Percentiles rank a stretch among this genome's conserved stretches.
These are phyloP conservation scores for Phytophthora boehmeriae DNA, from an alignment of 352 stramenopile genomes.

Conservation along the genomic window DNA sequence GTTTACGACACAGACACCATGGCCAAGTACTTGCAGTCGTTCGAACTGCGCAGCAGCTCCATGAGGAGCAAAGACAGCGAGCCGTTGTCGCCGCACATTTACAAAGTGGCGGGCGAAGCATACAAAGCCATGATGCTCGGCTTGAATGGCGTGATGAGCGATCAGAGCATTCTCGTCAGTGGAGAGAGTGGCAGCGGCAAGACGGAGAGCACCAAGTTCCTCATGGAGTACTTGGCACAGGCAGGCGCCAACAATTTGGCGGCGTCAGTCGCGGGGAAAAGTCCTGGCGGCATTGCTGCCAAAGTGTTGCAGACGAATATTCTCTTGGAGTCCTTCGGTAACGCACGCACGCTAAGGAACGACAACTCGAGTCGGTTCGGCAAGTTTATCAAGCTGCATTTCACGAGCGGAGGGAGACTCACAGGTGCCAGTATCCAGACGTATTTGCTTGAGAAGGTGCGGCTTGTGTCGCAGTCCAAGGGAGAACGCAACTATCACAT, in stretches of 20 bases:
- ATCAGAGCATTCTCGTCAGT: conserved; percentile 88
- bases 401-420: conserved; percentile 71
- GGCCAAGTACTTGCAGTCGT: conserved; percentile 68
- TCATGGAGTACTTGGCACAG: conserved; percentile 88
- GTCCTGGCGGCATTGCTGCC: conserved; percentile 68
- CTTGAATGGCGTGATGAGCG: conserved; percentile 55
- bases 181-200: conserved; percentile 89
- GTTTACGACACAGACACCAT: conserved; percentile 68
- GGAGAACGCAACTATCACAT: conserved; percentile 89
- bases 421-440: conserved; percentile 90
- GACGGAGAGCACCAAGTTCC: conserved; percentile 91
- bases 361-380: conserved; percentile 93
- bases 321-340: conserved; percentile 90
- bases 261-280: conserved; percentile 45
- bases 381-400: conserved; percentile 94
- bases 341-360: conserved; percentile 87
- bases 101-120: conserved; percentile 80
- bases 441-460: conserved; percentile 96
- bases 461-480: conserved; percentile 81
- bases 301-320: conserved; percentile 93
- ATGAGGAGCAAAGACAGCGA: conserved; percentile 30
- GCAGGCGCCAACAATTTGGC: conserved; percentile 75
- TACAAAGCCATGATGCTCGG: conserved; percentile 83
- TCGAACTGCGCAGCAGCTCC: conserved; percentile 46
- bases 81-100: conserved; percentile 81